Conservation (phyloP, 345 rosid species). For the Eucalyptus viminalis region DNA sequence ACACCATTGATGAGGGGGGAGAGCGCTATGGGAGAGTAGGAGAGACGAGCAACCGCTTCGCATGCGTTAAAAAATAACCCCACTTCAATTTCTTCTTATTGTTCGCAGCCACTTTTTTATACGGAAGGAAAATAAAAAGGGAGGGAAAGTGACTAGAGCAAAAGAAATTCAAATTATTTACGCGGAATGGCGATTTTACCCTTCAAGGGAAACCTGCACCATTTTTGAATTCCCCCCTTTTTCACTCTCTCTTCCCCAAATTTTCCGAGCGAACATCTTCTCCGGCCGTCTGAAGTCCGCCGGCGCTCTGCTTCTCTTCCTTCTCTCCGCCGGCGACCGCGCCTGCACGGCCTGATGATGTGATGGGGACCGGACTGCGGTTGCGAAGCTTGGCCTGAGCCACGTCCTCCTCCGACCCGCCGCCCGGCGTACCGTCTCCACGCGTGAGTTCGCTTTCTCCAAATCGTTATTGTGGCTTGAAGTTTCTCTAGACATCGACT, state of each 20-base stretch:
- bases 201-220: not conserved
- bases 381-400: not conserved
- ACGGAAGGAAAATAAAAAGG: not conserved
- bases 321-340: not conserved
- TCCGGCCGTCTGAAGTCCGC: not conserved
- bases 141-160: not conserved
- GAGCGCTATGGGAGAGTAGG: no score
- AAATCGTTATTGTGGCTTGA: not conserved
- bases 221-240: rapidly evolving
- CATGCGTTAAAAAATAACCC: no score
- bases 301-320: not conserved
- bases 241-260: not conserved
- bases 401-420: not conserved
- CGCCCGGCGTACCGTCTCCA: not conserved
- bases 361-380: not conserved
- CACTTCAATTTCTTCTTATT: not conserved
- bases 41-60: no score
- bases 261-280: not conserved
- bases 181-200: not conserved
- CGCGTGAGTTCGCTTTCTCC: not conserved
- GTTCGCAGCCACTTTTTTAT: not conserved
- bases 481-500: not conserved
- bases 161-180: not conserved
- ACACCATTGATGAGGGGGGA: no score
- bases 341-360: not conserved